A percentile compares a stretch with the other conserved stretches of the same genome.
Conservation (phyloP, 108 stramenopile genomes). For the Fragilaria crotonensis region DNA sequence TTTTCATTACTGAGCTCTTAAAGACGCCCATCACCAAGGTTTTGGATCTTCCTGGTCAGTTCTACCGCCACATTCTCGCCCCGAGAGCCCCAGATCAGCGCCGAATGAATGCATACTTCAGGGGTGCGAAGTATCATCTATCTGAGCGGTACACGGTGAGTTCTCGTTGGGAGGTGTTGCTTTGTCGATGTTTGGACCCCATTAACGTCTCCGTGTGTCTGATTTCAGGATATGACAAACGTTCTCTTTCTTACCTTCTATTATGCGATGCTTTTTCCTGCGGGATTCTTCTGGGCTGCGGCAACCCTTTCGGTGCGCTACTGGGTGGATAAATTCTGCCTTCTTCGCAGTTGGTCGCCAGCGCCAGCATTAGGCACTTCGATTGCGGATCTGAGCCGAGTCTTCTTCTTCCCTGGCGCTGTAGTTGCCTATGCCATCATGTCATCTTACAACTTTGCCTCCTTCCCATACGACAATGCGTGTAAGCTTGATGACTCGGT, state of each 20-base stretch:
- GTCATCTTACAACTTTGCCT: conserved; percentile 1
- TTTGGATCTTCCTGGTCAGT: conserved; percentile 6
- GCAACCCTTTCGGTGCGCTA: conserved; percentile 1
- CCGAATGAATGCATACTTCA: conserved; percentile 6
- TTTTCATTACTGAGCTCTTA: conserved; percentile 10
- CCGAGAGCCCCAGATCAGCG: conserved; percentile 9
- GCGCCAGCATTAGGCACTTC: conserved; percentile 2
- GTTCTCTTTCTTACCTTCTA: conserved; percentile 13
- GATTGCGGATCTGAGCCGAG: conserved; percentile 6
- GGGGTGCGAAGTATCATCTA: conserved; percentile 7
- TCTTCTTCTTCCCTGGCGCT: conserved; percentile 7
- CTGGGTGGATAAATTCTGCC: conserved; percentile 12
- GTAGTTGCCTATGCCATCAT: conserved; percentile 7
- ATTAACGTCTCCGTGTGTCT: background rate
- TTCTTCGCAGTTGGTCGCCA: conserved; percentile 12
- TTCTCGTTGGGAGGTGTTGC: no score
- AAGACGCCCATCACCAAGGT: conserved; percentile 7
- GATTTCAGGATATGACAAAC: conserved; percentile 10
- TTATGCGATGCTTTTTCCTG: conserved; percentile 13
- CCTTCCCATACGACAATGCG: conserved; percentile 15
- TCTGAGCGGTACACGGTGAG: conserved; percentile 16
- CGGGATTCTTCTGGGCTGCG: conserved; percentile 8
- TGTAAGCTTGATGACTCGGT: conserved; percentile 1
- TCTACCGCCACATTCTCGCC: conserved; percentile 12
- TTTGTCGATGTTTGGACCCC: background rate